A percentile compares a stretch with the other conserved stretches of the same genome.
Conservation (phyloP, 2,329 filamentous ascomycete species). For the Neonectria neomacrospora region DNA sequence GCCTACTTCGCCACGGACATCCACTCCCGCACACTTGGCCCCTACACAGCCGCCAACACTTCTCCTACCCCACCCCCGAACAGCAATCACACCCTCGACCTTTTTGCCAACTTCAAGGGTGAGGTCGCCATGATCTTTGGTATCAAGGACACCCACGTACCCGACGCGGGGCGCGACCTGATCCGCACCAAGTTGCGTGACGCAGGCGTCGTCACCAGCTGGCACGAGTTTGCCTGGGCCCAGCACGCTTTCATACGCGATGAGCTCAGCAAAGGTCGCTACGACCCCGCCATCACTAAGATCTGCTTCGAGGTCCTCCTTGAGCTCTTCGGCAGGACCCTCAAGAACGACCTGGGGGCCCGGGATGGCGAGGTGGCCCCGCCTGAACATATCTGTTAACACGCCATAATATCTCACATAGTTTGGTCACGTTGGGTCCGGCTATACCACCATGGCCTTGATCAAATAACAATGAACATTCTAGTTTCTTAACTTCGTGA, state of each 20-base stretch:
- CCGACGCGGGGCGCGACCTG: constrained; percentile 81
- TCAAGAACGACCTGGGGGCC: constrained; percentile 83
- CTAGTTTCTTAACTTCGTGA: constrained; percentile 46
- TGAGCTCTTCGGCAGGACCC: constrained; percentile 81
- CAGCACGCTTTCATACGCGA: constrained; percentile 96
- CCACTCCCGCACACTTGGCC: constrained; percentile 81
- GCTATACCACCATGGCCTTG: constrained; percentile 11
- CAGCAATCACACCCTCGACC: constrained; percentile 64
- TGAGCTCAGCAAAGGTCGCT: constrained; percentile 91
- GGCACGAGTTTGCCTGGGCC: constrained; percentile 92
- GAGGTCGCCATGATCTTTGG: constrained; percentile 93
- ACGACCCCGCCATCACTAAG: constrained; percentile 87
- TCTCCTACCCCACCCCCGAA: constrained; percentile 50
- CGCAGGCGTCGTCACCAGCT: constrained; percentile 78
- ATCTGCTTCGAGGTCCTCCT: constrained; percentile 91
- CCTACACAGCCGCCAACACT: constrained; percentile 60
- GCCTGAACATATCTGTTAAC: constrained; percentile 78
- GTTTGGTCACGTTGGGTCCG: constrained; percentile 4
- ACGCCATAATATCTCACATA: constrained; percentile 12
- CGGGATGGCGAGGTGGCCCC: constrained; percentile 69
- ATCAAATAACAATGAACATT: constrained; percentile 40
- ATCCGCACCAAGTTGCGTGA: constrained; percentile 86
- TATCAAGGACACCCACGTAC: constrained; percentile 90
- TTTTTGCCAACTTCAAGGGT: constrained; percentile 75
- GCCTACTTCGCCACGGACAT: constrained; percentile 96